Percentiles rank a stretch among this genome's conserved stretches.
phyloP scores from a whole-genome alignment of 2,329 filamentous ascomycete species.

The Thyridium curvatum region DNA sequence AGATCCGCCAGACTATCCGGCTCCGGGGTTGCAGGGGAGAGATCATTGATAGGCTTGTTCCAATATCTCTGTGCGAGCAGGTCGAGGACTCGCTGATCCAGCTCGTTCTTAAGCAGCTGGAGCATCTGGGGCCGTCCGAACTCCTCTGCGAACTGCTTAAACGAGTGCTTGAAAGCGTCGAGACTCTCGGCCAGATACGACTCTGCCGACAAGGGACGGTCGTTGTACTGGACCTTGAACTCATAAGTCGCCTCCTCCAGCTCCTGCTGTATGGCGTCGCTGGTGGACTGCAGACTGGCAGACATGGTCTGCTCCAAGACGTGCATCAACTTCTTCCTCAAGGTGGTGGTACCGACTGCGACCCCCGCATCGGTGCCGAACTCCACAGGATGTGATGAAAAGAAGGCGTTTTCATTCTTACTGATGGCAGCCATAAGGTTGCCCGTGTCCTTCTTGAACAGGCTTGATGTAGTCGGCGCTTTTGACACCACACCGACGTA shows the following conservation, averaged over 20 bases:
- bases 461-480: conserved; percentile 58
- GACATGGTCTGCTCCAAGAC: conserved; percentile 98
- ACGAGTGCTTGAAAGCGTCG: conserved; percentile 95
- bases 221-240: conserved; percentile 99
- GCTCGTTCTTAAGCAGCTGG: conserved; percentile 80
- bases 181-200: conserved; percentile 94
- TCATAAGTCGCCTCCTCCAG: conserved; percentile 96
- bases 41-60: conserved; percentile 89
- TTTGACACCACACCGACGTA: conserved; percentile 94
- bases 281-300: conserved; percentile 79
- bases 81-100: conserved; percentile 93
- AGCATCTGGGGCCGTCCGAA: conserved; percentile 89
- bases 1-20: conserved; percentile 69
- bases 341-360: conserved; percentile 73
- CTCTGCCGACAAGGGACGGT: conserved; percentile 87
- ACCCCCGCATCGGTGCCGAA: conserved; percentile 71
- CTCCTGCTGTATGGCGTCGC: conserved; percentile 88
- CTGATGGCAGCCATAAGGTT: conserved; percentile 77
- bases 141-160: conserved; percentile 84
- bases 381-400: conserved; percentile 73
- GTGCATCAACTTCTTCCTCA: conserved; percentile 95
- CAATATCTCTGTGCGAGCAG: conserved; percentile 90
- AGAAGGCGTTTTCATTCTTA: conserved; percentile 84
- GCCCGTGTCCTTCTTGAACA: conserved; percentile 77
- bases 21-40: conserved; percentile 61